These are phyloP conservation scores for Candida michaelii DNA, from an alignment of 805 yeast species.

Conservation along the genomic window DNA sequence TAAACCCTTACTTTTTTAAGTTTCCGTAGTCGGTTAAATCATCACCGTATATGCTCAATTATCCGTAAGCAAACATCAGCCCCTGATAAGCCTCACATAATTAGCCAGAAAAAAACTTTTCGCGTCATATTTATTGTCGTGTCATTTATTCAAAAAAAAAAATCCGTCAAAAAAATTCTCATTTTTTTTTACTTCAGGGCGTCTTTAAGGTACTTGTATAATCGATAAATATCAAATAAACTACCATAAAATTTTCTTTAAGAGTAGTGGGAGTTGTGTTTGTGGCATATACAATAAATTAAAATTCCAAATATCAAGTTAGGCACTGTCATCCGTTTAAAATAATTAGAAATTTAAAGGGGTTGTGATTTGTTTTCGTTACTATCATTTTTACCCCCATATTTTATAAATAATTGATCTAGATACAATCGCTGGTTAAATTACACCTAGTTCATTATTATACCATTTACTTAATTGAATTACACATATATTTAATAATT, in stretches of 20 bases:
- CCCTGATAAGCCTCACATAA: constrained; percentile 1
- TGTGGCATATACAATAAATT: too few species aligned
- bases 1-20: too few species aligned
- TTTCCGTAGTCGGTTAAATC: too few species aligned
- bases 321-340: too few species aligned
- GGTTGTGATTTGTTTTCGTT: background rate
- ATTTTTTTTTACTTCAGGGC: constrained; percentile 1
- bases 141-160: background rate
- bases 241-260: too few species aligned
- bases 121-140: constrained; percentile 3
- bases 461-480: background rate
- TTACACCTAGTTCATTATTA: background rate
- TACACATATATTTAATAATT: background rate
- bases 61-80: background rate
- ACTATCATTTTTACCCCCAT: background rate
- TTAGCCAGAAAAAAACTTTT: background rate
- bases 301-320: too few species aligned
- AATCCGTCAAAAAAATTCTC: constrained; percentile 1
- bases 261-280: too few species aligned
- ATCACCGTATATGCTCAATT: background rate
- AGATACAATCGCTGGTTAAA: constrained; percentile 1
- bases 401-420: background rate
- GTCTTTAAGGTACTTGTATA: constrained; percentile 1
- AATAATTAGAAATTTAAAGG: background rate
- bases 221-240: background rate